These are phyloP conservation scores for Clonostachys rhizophaga DNA, from an alignment of 2,329 filamentous ascomycete species.

Conservation along the genomic window DNA sequence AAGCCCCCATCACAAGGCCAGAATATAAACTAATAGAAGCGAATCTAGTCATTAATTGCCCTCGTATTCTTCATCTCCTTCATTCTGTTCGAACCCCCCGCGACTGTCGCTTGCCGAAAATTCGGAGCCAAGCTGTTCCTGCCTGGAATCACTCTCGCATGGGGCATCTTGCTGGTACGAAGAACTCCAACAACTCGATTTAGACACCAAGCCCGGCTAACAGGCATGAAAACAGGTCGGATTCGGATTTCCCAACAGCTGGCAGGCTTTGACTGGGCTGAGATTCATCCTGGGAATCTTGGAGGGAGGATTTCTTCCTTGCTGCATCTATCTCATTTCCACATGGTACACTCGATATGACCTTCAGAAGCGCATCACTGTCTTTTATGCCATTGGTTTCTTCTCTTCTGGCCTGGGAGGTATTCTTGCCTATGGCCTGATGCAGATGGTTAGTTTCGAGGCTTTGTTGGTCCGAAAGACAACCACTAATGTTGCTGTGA, in stretches of 20 bases:
- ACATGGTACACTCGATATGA: constrained; percentile 67
- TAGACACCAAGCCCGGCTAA: too few relatives aligned
- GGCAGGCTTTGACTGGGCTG: constrained; percentile 2
- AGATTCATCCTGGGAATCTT: constrained; percentile 10
- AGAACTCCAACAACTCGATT: background rate
- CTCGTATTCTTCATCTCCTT: constrained; percentile 14
- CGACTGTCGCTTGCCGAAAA: constrained; percentile 9
- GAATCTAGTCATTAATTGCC: constrained; percentile 5
- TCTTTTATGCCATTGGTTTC: constrained; percentile 17
- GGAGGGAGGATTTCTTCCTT: constrained; percentile 7
- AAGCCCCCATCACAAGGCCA: too few relatives aligned
- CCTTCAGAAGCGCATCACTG: constrained; percentile 50
- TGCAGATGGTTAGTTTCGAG: constrained; percentile 22
- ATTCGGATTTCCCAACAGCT: constrained; percentile 2
- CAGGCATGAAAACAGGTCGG: constrained; percentile 3
- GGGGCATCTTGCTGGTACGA: constrained; percentile 5
- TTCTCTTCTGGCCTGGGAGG: constrained; percentile 15
- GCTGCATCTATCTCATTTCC: constrained; percentile 29
- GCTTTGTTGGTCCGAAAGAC: constrained; percentile 9
- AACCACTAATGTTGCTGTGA: constrained; percentile 11
- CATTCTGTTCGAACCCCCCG: constrained; percentile 11
- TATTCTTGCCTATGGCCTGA: constrained; percentile 12
- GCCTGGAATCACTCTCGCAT: constrained; percentile 9
- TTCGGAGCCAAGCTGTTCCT: constrained; percentile 13
- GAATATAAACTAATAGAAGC: too few relatives aligned